Evolutionary conservation across 208 protist genomes (phyloP).

Genomic region (Wallacemonas rigidus): DNA sequence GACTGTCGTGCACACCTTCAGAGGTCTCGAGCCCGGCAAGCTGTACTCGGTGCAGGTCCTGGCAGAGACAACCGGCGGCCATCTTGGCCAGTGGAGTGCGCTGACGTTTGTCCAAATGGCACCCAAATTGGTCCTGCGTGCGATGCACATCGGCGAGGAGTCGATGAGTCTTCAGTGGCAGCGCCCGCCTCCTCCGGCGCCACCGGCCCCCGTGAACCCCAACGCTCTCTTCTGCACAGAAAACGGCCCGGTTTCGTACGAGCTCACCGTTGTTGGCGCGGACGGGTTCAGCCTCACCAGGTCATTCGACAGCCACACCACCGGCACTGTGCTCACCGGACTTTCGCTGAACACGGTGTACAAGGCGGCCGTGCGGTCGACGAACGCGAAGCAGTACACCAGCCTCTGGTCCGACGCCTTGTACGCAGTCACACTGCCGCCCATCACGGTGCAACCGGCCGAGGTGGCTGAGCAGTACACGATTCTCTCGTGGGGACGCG

Average conservation of each 20-base stretch:
- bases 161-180: constrained; percentile 68
- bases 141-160: constrained; percentile 67
- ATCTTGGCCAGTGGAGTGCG: constrained; percentile 81
- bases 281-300: constrained; percentile 32
- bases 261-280: constrained; percentile 55
- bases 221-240: not conserved
- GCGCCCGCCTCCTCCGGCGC: constrained; percentile 26
- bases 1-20: constrained; percentile 22
- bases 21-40: constrained; percentile 44
- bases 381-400: constrained; percentile 46
- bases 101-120: constrained; percentile 71
- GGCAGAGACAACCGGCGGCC: constrained; percentile 72
- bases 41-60: constrained; percentile 85
- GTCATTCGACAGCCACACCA: constrained; percentile 28
- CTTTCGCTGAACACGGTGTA: constrained; percentile 69
- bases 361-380: constrained; percentile 57
- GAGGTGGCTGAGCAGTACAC: constrained; percentile 81
- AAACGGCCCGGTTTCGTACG: constrained; percentile 38
- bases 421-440: constrained; percentile 63
- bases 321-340: constrained; percentile 43
- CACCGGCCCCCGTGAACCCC: not conserved
- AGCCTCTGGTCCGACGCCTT: constrained; percentile 75
- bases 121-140: constrained; percentile 55
- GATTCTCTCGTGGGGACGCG: constrained; percentile 68
- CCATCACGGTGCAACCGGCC: constrained; percentile 48